phyloP scores from a whole-genome alignment of 1,139 yeast species.

The Pichia sp. region DNA sequence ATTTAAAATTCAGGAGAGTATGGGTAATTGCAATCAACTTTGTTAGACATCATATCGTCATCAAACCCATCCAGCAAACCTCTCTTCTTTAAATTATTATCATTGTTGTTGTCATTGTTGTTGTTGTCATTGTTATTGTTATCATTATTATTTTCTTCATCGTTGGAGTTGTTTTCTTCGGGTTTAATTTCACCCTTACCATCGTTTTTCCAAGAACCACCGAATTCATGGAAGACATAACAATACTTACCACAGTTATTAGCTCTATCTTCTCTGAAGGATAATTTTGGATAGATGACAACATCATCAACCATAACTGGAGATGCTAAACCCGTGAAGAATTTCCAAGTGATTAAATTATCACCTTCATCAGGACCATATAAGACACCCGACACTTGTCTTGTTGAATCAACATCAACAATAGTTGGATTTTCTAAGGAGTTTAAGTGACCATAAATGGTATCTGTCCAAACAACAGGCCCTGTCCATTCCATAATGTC shows the following conservation, averaged over 20 bases:
- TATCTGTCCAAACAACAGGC: conserved; percentile 54
- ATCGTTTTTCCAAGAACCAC: conserved; percentile 30
- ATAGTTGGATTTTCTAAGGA: conserved; percentile 27
- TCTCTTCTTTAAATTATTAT: conserved; percentile 6
- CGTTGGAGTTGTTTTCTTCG: conserved; percentile 12
- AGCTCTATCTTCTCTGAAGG: conserved; percentile 28
- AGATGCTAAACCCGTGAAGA: conserved; percentile 63
- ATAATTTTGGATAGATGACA: conserved; percentile 62
- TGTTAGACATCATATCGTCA: neutral
- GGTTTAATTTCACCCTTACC: conserved; percentile 30
- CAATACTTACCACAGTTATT: conserved; percentile 30
- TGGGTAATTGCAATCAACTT: conserved; percentile 13
- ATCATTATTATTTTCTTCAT: neutral
- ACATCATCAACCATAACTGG: conserved; percentile 78
- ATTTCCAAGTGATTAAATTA: conserved; percentile 42
- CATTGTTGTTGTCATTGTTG: conserved; percentile 10
- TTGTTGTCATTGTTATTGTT: conserved; percentile 13
- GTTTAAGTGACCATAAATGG: conserved; percentile 42
- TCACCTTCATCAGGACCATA: conserved; percentile 27
- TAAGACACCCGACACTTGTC: conserved; percentile 28
- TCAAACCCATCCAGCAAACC: neutral
- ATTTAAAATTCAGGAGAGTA: conserved; percentile 16
- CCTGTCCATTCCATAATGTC: conserved; percentile 57
- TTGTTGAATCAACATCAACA: conserved; percentile 26
- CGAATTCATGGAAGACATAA: conserved; percentile 28